phyloP scores from a whole-genome alignment of 768 basidiomycete species.

The Mycena rebaudengoi region DNA sequence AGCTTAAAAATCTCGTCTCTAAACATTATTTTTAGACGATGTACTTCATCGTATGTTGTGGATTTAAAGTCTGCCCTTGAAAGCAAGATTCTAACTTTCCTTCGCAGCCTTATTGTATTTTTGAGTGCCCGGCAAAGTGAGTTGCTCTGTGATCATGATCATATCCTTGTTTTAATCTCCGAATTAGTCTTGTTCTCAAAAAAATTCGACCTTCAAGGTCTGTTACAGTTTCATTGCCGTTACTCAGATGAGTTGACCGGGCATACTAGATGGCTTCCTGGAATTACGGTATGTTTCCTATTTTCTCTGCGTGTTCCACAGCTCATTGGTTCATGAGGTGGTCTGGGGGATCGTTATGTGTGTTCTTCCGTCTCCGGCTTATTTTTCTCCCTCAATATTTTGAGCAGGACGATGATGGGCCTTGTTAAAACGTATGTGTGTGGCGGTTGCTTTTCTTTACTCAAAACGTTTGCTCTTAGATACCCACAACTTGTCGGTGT shows the following conservation, averaged over 20 bases:
- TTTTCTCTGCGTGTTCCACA: not conserved
- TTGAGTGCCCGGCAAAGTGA: slow-evolving; percentile 78
- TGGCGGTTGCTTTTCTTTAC: not conserved
- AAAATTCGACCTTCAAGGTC: slow-evolving; percentile 70
- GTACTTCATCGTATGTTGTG: slow-evolving; percentile 69
- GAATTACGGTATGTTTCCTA: slow-evolving; percentile 58
- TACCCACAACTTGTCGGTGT: slow-evolving; percentile 69
- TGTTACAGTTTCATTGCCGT: not conserved
- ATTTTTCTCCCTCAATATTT: not conserved
- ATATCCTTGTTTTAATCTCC: slow-evolving; percentile 13
- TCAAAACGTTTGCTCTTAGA: slow-evolving; percentile 39
- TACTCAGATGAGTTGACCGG: slow-evolving; percentile 3
- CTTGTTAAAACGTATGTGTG: slow-evolving; percentile 72
- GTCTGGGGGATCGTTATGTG: slow-evolving; percentile 74
- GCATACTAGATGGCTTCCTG: slow-evolving; percentile 74
- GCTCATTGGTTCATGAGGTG: slow-evolving; percentile 45
- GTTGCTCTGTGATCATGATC: slow-evolving; percentile 12
- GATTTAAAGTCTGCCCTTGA: not conserved
- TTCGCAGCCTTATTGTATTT: slow-evolving; percentile 66
- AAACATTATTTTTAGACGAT: slow-evolving; percentile 55
- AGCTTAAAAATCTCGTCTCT: not conserved
- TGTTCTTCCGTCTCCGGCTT: not conserved
- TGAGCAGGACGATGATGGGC: slow-evolving; percentile 67
- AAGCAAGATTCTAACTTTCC: not conserved
- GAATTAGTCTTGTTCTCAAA: slow-evolving; percentile 62